phyloP scores from a whole-genome alignment of 371 early-diverging fungal genomes.

The Actinomucor elegans region DNA sequence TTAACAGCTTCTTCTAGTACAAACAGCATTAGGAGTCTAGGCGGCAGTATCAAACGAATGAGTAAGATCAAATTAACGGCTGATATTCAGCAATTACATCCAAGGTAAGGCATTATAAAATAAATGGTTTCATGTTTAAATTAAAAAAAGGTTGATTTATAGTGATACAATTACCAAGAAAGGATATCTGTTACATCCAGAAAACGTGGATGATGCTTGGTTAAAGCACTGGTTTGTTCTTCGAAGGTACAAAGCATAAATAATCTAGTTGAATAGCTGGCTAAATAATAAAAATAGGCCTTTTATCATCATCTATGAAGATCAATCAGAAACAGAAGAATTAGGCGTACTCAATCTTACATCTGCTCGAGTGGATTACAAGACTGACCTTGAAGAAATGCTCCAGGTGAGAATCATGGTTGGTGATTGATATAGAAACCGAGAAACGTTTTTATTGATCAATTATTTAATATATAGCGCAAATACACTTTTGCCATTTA shows the following conservation, averaged over 20 bases:
- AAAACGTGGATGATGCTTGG: conserved; percentile 34
- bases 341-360: conserved; percentile 67
- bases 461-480: conserved; percentile 32
- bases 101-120: conserved; percentile 12
- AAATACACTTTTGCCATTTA: conserved; percentile 72
- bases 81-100: conserved; percentile 27
- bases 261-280: neutral
- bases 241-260: conserved; percentile 28
- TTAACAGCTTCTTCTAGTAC: conserved; percentile 12
- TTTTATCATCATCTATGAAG: conserved; percentile 70
- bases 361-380: conserved; percentile 64
- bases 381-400: conserved; percentile 51
- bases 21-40: conserved; percentile 5
- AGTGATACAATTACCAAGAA: conserved; percentile 56
- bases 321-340: conserved; percentile 58
- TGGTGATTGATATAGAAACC: neutral
- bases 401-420: conserved; percentile 21
- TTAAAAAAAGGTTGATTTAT: conserved; percentile 25
- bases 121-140: conserved; percentile 36
- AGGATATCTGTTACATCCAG: conserved; percentile 51
- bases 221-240: conserved; percentile 39
- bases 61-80: conserved; percentile 23
- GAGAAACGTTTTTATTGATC: neutral
- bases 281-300: conserved; percentile 43
- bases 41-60: neutral